Conservation (phyloP, 2,329 filamentous ascomycete species). For the Paracoccidioides brasiliensis region DNA sequence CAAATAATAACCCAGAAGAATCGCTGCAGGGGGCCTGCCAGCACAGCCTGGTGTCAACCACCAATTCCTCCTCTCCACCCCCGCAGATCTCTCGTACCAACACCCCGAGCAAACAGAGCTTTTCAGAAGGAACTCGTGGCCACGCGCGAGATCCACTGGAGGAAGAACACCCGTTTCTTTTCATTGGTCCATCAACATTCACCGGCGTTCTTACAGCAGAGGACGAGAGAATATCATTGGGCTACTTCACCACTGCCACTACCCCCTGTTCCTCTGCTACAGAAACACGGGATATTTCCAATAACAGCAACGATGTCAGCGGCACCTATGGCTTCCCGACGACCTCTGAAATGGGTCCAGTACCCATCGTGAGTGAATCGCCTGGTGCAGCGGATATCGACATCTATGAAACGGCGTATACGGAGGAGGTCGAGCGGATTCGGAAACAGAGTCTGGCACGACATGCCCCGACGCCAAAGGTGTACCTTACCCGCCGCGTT, state of each 20-base stretch:
- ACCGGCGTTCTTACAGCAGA: conserved; percentile 36
- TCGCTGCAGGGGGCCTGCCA: background rate
- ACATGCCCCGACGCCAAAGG: conserved; percentile 37
- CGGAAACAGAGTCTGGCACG: conserved; percentile 28
- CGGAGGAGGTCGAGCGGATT: conserved; percentile 67
- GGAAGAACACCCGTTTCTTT: conserved; percentile 56
- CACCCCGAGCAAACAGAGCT: conserved; percentile 24
- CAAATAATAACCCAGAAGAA: background rate
- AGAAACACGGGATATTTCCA: background rate
- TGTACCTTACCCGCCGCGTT: conserved; percentile 45
- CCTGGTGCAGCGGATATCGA: conserved; percentile 73
- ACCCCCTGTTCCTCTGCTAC: background rate
- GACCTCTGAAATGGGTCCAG: background rate
- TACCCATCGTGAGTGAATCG: conserved; percentile 46
- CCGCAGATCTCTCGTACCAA: conserved; percentile 18
- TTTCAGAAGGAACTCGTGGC: conserved; percentile 39
- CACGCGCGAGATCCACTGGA: conserved; percentile 52
- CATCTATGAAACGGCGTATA: conserved; percentile 80
- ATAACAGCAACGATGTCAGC: background rate
- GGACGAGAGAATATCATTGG: conserved; percentile 6
- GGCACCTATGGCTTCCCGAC: background rate
- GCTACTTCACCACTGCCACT: background rate
- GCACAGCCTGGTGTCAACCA: conserved; percentile 8
- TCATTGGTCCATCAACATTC: conserved; percentile 53
- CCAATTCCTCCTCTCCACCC: conserved; percentile 20